Base-by-base conservation (phyloP, 257 asterid species). In the Haberlea rhodopensis region DNA sequence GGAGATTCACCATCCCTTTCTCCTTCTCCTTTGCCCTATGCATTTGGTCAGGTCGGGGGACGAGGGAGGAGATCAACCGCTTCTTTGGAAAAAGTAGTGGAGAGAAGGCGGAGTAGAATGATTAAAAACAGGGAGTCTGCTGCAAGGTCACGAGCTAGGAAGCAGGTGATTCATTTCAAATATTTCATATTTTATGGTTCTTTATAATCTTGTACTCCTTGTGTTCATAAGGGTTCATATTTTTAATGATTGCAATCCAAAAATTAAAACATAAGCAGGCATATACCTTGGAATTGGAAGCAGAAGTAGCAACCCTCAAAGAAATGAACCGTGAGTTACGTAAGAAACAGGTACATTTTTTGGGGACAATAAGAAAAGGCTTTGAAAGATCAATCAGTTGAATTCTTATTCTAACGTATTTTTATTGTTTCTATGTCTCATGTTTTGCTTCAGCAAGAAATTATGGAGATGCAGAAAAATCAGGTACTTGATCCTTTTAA, bases 1-100 rank as follows among this genome's bases (percentile, higher is more conserved):
- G 27, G 76, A 62, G 98, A 83, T 59, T 70, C 79, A 0, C 76
- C 95, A 43, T 74, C 95, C 23, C 73, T 67, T 4, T 83, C 95
- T 6, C 88, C 95, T 68, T 76, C 94, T 15, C 49, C 49, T 43
- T 3, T 43, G 34, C 90, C 98, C 62, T 88, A 70, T 75, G 71
- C 82, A 48, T 77, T 78, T 48, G 85, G 68, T 65, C 90, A 88
- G 75, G 62, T 43, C 0, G 49, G 54, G 1, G 84, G 87, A 23
- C 71, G 79, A 45, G 49, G 49, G 31, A 69, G 82, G 71, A 74
- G 81, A 62, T 72, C 82, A 3, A 48, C 77, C 46, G 72, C 79
- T 62, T 48, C 87, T 54, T 69, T 80, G 81, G 65, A 60, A 29
- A 60, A 60, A 60, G 65, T 60, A 60, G 65, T 60, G 53, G 65